Conservation (phyloP, 306 rosid species). For the Dalbergia oliveri region DNA sequence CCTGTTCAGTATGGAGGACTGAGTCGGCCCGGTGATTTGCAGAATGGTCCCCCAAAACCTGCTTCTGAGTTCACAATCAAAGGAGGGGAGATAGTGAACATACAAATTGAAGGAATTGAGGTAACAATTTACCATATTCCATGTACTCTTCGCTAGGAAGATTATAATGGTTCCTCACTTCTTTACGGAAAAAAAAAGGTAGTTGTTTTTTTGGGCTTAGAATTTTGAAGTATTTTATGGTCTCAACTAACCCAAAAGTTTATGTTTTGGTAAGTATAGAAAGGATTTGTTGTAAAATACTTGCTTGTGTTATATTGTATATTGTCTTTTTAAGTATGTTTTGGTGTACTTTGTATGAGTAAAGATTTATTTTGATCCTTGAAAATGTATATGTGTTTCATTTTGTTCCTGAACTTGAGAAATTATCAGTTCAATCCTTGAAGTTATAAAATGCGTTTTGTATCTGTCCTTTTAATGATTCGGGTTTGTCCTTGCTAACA, state of each 20-base stretch:
- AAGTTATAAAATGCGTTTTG: too few relatives aligned
- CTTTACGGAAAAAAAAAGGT: background rate
- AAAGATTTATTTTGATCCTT: too few relatives aligned
- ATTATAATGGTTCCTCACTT: background rate
- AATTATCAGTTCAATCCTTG: too few relatives aligned
- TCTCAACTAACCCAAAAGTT: background rate
- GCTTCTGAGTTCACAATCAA: constrained; percentile 93
- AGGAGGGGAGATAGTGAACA: constrained; percentile 96
- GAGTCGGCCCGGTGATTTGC: constrained; percentile 71
- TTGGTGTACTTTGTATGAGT: too few relatives aligned
- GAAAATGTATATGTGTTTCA: too few relatives aligned
- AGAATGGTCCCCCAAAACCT: constrained; percentile 86
- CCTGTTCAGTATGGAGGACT: constrained; percentile 90
- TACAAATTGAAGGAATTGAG: constrained; percentile 96
- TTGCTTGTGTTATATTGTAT: background rate
- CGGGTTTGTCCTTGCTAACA: too few relatives aligned
- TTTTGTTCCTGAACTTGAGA: too few relatives aligned
- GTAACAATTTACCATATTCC: constrained; percentile 44
- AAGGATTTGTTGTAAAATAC: background rate
- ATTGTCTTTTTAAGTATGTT: too few relatives aligned
- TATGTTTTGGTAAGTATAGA: background rate
- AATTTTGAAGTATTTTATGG: background rate
- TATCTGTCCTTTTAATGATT: too few relatives aligned
- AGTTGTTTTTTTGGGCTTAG: background rate
- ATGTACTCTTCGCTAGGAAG: background rate